A percentile compares a stretch with the other conserved stretches of the same genome.
Conservation (phyloP, 1,284 basidiomycete genomes). For the Golubevia sp. region DNA sequence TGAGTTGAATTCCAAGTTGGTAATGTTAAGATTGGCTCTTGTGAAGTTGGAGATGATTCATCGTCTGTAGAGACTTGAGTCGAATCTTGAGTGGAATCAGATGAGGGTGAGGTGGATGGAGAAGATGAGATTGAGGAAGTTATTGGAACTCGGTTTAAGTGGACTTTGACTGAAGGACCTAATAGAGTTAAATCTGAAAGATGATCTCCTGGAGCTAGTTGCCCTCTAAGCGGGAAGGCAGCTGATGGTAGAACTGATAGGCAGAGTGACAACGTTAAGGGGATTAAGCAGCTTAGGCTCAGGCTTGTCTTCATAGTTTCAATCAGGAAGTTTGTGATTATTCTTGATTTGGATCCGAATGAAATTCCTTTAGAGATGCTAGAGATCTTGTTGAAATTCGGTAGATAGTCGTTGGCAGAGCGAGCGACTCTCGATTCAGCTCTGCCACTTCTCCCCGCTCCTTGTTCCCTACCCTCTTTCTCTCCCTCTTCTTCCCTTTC, state of each 20-base stretch:
- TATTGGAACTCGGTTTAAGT: conserved; percentile 21
- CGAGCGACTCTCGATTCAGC: too few species aligned
- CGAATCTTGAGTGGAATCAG: background rate
- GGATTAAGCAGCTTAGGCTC: too few species aligned
- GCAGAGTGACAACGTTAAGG: background rate
- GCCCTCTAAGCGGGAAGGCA: conserved; percentile 16
- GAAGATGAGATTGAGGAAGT: background rate
- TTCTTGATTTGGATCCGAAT: too few species aligned
- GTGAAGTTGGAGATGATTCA: background rate
- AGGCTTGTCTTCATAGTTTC: too few species aligned
- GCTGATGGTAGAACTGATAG: background rate
- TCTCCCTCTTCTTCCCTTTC: too few species aligned
- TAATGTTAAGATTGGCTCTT: background rate
- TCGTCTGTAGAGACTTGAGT: too few species aligned
- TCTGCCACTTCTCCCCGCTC: too few species aligned
- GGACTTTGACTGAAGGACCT: conserved; percentile 20
- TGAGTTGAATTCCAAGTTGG: background rate
- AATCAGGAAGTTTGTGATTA: too few species aligned
- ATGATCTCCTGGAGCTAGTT: conserved; percentile 27
- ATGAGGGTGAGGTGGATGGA: background rate
- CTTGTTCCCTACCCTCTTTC: too few species aligned
- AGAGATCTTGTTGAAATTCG: too few species aligned
- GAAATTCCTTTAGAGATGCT: too few species aligned
- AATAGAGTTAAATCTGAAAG: conserved; percentile 23
- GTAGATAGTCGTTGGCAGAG: too few species aligned